Base-by-base conservation (phyloP, 169 alveolate species). In the Eimeria maxima region DNA sequence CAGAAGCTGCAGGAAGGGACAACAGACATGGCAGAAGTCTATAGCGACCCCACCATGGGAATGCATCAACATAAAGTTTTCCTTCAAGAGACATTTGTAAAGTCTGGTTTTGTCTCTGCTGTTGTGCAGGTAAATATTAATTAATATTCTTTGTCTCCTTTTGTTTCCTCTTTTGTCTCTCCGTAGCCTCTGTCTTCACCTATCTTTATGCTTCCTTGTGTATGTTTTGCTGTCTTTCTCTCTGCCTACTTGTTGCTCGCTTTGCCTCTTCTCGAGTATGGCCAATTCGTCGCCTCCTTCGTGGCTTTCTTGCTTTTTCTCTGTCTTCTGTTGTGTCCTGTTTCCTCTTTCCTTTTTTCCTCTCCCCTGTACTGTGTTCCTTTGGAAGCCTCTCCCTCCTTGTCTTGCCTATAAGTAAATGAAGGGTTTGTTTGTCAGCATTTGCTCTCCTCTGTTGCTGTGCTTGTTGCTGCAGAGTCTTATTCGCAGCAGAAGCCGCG, bases 1-100 rank as follows among this genome's bases (percentile, higher is more conserved):
- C 91, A 83, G 91, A 83, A 83, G 91, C 91, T 83, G 91, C 91
- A 83, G 47, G 91, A 83, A n/a, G 91, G 91, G 44, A 83, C 73
- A 24, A 53, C 91, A 42, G 91, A 83, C 50, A 83, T 83, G 91
- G 91, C 91, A 6, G 71, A 83, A 45, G 91, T 83, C 5, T 83
- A 83, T 47, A 67, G 71, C 27, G 91, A 83, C 74, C 91, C 91
- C 27, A 53, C 74, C 27, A 83, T 83, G 91, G 91, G 53, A 14
- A 83, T 83, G 91, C 10, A 27, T 13, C 38, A 63, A 29, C 91
- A 83, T 74, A 83, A 83, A 67, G 42, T 50, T 10, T 38, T 83
- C 14, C 74, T 83, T 16, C 60, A 83, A 55, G 91, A 83, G 74
- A 83, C 91, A 10, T 83, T 83, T 38, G 60, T 83, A 11, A 53